Evolutionary conservation across 2,329 filamentous ascomycete genomes (phyloP).

Genomic region (Phyllosticta ampelicida): DNA sequence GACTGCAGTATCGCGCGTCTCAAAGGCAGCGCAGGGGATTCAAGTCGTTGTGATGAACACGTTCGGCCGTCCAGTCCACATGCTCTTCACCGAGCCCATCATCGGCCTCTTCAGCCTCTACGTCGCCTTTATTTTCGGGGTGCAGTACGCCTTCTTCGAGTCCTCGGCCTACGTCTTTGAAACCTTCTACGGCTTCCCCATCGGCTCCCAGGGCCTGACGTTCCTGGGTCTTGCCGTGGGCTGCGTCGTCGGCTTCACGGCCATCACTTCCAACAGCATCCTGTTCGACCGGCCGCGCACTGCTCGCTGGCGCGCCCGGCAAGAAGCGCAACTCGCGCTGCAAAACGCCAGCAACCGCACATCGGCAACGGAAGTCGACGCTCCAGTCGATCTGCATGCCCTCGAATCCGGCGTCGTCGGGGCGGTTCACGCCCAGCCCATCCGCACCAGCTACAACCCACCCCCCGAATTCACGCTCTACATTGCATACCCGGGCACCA

Average conservation of each 20-base stretch:
- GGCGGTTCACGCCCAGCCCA: constrained; percentile 12
- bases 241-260: constrained; percentile 11
- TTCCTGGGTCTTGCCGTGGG: constrained; percentile 18
- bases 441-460: background rate
- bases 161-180: constrained; percentile 15
- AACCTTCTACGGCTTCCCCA: constrained; percentile 20
- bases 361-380: constrained; percentile 7
- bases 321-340: background rate
- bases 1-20: constrained; percentile 11
- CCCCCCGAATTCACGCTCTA: constrained; percentile 25
- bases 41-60: constrained; percentile 27
- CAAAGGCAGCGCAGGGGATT: constrained; percentile 14
- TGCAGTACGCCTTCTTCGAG: constrained; percentile 21
- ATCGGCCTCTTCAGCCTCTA: constrained; percentile 32
- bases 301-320: background rate
- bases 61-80: constrained; percentile 20
- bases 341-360: background rate
- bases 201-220: constrained; percentile 13
- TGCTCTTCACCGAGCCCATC: constrained; percentile 33
- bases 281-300: constrained; percentile 17
- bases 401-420: constrained; percentile 8
- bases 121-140: constrained; percentile 31
- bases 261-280: constrained; percentile 19
- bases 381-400: background rate
- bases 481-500: constrained; percentile 24